Conservation (phyloP, 202 grass and related monocot species). For the Zoysia matrella region DNA sequence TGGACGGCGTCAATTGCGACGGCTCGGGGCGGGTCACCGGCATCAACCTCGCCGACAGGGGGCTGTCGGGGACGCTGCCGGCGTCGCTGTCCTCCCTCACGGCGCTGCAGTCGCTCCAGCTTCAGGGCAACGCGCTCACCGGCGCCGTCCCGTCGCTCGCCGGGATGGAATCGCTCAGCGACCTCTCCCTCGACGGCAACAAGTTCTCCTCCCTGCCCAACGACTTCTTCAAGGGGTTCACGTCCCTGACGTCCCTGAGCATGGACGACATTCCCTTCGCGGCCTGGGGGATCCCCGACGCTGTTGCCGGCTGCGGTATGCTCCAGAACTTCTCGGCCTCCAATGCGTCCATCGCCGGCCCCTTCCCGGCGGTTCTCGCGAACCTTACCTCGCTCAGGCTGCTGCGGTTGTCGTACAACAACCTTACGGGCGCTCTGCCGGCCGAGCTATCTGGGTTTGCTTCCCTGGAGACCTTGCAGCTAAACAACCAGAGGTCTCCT, state of each 20-base stretch:
- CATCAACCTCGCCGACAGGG: conserved; percentile 59
- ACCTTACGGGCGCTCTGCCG: conserved; percentile 63
- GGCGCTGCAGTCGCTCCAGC: conserved; percentile 65
- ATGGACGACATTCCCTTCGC: conserved; percentile 66
- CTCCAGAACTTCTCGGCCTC: conserved; percentile 68
- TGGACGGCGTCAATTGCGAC: conserved; percentile 57
- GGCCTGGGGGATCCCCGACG: conserved; percentile 60
- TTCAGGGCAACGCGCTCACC: conserved; percentile 69
- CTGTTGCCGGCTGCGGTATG: conserved; percentile 15
- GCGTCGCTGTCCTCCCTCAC: conserved; percentile 59
- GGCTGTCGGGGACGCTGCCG: conserved; percentile 58
- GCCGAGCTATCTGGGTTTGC: conserved; percentile 38
- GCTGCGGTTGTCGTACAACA: conserved; percentile 83
- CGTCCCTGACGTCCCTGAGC: conserved; percentile 52
- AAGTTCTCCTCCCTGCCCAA: conserved; percentile 63
- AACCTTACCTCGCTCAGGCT: conserved; percentile 51
- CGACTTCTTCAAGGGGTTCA: conserved; percentile 70
- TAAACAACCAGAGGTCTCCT: conserved; percentile 77
- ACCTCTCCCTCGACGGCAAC: conserved; percentile 68
- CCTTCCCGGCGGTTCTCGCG: conserved; percentile 57
- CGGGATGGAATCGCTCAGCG: conserved; percentile 55
- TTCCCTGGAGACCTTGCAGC: conserved; percentile 58
- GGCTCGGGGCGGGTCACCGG: conserved; percentile 55
- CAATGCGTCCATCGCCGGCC: conserved; percentile 61
- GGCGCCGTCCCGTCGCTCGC: conserved; percentile 65